Evolutionary conservation across 2,329 filamentous ascomycete species (phyloP), one percentile per base, ranked within the genome.

Genomic region (Apiospora hydei): DNA sequence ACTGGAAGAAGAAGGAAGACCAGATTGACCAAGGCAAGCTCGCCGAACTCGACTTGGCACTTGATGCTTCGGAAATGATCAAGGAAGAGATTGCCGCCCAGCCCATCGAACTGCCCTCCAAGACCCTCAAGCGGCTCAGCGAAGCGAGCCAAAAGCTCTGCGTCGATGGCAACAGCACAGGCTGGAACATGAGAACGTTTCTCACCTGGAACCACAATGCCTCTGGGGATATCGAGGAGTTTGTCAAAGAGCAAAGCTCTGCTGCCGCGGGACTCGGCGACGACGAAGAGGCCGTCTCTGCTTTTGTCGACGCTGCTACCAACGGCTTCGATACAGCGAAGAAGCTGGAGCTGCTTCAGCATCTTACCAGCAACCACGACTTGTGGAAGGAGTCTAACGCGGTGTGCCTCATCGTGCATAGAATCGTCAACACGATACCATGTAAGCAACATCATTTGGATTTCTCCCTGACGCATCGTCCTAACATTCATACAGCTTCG

Each of bases 161-260:
- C 18, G 72, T 75, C 14, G 73, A 57, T 57, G 75, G 74, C 24
- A 44, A 72, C 13, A 71, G 74, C 13, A 64, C 77, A 51, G 76
- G 75, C 13, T 81, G 80, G 80, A 80, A 78, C 69, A 68, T 81
- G 51, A 75, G 72, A 67, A 75, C 72, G 34, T 81, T 81, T 57
- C 76, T 81, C 11, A 69, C 77, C 4, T 75, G 72, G 53, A 79
- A 79, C 67, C 71, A 71, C 30, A 38, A 46, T n/a, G n/a, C n/a
- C 4, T 24, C 66, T n/a, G 14, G 34, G 0, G 69, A 67, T 14
- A 43, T 69, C 41, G 16, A 24, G 64, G 51, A 34, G 70, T 43
- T 74, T 69, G 13, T 72, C 76, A 69, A 73, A 43, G 72, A 66
- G 68, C 73, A 66, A 34, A 71, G 26, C 64, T 53, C 47, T 46